Evolutionary conservation across 805 yeast species (phyloP).

Genomic region (Hanseniaspora hatyaiensis): DNA sequence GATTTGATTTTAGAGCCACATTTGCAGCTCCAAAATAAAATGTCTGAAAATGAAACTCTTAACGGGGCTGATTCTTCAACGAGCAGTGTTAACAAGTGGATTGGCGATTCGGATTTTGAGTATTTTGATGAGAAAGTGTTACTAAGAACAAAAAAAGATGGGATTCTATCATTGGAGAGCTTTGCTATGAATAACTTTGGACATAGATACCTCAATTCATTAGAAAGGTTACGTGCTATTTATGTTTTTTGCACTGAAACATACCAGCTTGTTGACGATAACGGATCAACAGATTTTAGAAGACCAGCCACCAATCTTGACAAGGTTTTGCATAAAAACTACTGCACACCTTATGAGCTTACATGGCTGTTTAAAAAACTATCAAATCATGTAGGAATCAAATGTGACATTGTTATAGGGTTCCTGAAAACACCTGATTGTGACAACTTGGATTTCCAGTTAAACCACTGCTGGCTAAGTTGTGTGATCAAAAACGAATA

Average conservation of each 20-base stretch:
- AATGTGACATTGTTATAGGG: constrained; percentile 69
- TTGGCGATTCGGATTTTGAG: constrained; percentile 28
- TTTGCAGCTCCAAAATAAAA: constrained; percentile 32
- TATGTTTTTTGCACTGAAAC: constrained; percentile 52
- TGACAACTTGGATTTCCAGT: constrained; percentile 33
- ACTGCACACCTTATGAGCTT: constrained; percentile 59
- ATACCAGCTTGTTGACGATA: constrained; percentile 37
- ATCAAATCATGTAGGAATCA: constrained; percentile 56
- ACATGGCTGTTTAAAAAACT: constrained; percentile 66
- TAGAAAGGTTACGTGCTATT: constrained; percentile 56
- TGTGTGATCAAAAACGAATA: constrained; percentile 65
- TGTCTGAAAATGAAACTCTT: constrained; percentile 39
- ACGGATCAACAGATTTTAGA: constrained; percentile 31
- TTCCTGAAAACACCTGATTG: constrained; percentile 71
- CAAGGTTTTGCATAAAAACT: constrained; percentile 35
- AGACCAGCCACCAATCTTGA: constrained; percentile 32
- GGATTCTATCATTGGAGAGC: constrained; percentile 40
- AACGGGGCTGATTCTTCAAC: constrained; percentile 19
- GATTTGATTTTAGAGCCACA: constrained; percentile 56
- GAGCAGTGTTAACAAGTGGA: constrained; percentile 23
- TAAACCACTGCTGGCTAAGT: constrained; percentile 85
- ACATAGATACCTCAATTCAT: constrained; percentile 38
- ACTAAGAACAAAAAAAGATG: constrained; percentile 30
- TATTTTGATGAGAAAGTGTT: constrained; percentile 38
- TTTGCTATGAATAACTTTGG: constrained; percentile 45